Evolutionary conservation across 768 basidiomycete genomes (phyloP).

Genomic region (Porphyrellus cyaneotinctus): DNA sequence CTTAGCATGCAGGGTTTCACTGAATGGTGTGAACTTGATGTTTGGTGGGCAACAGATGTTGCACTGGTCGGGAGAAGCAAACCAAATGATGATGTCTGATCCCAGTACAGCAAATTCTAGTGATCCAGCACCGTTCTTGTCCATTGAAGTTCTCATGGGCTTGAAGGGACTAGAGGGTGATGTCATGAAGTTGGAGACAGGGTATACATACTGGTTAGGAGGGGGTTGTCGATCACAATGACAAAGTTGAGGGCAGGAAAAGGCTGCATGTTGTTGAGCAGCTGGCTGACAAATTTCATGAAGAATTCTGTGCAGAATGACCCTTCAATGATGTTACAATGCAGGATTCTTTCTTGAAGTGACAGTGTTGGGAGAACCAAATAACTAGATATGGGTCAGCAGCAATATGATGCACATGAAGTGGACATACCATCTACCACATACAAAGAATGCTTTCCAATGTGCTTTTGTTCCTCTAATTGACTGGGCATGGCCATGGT

Average conservation of each 20-base stretch:
- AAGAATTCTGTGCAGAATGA: constrained; percentile 17
- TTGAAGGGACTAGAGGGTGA: too few species aligned
- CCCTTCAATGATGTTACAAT: constrained; percentile 1
- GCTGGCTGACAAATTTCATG: constrained; percentile 27
- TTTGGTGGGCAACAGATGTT: too few species aligned
- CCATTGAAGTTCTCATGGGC: too few species aligned
- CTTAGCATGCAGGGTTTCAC: too few species aligned
- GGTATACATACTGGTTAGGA: too few species aligned
- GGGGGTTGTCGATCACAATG: constrained; percentile 38
- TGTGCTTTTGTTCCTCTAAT: constrained; percentile 1
- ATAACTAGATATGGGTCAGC: neutral
- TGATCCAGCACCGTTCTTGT: too few species aligned
- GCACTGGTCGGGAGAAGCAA: too few species aligned
- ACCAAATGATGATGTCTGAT: too few species aligned
- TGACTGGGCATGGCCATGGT: neutral
- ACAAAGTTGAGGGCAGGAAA: constrained; percentile 32
- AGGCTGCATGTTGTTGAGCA: constrained; percentile 39
- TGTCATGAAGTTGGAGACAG: too few species aligned
- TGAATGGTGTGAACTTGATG: too few species aligned
- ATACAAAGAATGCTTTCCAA: neutral
- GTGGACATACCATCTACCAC: neutral
- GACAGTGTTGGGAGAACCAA: constrained; percentile 1
- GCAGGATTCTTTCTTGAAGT: neutral
- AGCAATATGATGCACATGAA: neutral
- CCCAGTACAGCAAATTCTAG: too few species aligned